Conservation (phyloP, 192 early-diverging fungal genomes). For the Rhizoclosmatium sp. region DNA sequence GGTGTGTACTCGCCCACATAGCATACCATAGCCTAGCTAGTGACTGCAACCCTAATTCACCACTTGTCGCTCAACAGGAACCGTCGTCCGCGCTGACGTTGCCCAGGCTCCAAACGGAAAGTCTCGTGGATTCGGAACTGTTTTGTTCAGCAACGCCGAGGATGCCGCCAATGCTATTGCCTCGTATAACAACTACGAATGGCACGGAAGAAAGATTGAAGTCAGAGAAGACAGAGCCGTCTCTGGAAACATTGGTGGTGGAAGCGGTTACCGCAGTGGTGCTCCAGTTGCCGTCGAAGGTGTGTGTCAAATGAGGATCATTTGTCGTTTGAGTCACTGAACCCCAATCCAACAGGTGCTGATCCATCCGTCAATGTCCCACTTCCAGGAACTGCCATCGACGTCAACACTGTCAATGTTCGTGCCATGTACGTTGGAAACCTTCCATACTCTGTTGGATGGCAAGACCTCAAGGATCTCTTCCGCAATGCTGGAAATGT, state of each 20-base stretch:
- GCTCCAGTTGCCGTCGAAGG: neutral
- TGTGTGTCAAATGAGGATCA: neutral
- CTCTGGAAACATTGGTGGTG: conserved; percentile 18
- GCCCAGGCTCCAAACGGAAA: conserved; percentile 42
- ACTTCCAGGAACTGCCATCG: conserved; percentile 42
- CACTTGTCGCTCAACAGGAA: conserved; percentile 36
- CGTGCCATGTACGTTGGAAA: conserved; percentile 62
- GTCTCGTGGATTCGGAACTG: conserved; percentile 59
- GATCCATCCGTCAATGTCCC: conserved; percentile 37
- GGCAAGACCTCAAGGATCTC: conserved; percentile 63
- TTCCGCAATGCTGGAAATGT: conserved; percentile 77
- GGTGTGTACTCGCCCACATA: conserved; percentile 27
- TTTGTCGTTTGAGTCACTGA: no score
- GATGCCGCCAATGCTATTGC: conserved; percentile 55
- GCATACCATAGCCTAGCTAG: neutral
- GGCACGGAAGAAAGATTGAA: conserved; percentile 56
- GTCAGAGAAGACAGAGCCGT: conserved; percentile 55
- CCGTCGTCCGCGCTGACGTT: conserved; percentile 56
- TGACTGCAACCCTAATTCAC: no score
- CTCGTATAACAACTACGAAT: conserved; percentile 58
- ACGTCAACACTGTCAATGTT: conserved; percentile 37
- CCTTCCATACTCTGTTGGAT: conserved; percentile 59
- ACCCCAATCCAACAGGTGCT: neutral
- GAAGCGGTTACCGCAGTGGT: neutral
- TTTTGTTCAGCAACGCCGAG: conserved; percentile 49